Conservation (phyloP, 2,329 filamentous ascomycete genomes). For the Colletotrichum spaethianum region DNA sequence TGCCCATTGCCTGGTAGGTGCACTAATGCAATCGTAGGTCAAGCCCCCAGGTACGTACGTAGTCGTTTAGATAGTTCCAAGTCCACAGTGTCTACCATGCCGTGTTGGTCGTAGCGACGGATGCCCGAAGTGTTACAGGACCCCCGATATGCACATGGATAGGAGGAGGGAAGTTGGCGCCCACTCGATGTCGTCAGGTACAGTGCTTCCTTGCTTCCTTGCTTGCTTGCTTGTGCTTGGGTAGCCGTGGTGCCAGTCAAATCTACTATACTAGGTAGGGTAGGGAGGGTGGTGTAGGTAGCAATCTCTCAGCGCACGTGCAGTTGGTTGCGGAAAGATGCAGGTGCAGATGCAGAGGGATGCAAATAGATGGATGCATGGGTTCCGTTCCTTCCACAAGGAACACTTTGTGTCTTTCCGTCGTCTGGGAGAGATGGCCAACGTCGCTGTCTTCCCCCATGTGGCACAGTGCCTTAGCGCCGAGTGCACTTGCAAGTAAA, state of each 20-base stretch:
- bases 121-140: constrained; percentile 18
- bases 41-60: background rate
- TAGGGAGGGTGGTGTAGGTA: too few species aligned
- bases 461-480: background rate
- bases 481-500: background rate
- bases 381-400: too few species aligned
- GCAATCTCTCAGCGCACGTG: background rate
- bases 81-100: background rate
- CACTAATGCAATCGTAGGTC: background rate
- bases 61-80: background rate
- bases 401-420: background rate
- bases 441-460: background rate
- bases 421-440: background rate
- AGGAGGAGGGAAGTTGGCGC: constrained; percentile 2
- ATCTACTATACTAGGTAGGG: too few species aligned
- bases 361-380: background rate
- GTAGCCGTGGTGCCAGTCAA: background rate
- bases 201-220: too few species aligned
- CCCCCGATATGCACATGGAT: constrained; percentile 22
- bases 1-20: constrained; percentile 6
- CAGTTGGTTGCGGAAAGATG: background rate
- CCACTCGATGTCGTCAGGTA: constrained; percentile 8
- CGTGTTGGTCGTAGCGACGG: constrained; percentile 7
- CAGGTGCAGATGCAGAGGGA: background rate
- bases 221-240: too few species aligned